Evolutionary conservation across 257 asterid species (phyloP), one percentile per base, ranked within the genome.

Genomic region (Echium plantagineum): DNA sequence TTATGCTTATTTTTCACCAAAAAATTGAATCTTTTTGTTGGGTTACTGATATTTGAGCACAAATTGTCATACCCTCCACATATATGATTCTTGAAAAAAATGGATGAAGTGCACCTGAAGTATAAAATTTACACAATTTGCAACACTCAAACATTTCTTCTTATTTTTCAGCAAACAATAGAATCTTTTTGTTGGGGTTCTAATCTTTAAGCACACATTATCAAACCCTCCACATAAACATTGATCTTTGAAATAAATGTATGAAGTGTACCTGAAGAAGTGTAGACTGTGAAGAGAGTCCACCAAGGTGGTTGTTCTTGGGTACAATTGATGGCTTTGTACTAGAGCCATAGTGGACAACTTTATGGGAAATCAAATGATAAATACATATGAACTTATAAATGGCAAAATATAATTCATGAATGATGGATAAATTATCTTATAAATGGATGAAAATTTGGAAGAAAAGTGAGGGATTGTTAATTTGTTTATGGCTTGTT

Each of bases 321-420:
- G 86, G 51, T 75, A 65, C 55, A 88, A 64, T 15, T 81, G 94
- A 64, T 71, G 76, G 76, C 70, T 72, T 48, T 84, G 83, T 71
- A 79, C 69, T 5, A 72, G 35, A 59, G 85, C 87, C 90, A 85
- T 87, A 31, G 58, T 76, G 75, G 59, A 57, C 3, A 26, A 52
- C 17, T 42, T 42, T 42, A 42, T 42, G 49, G 17, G 17, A 42
- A 42, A 42, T 42, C 49, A 10, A 42, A 42, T 42, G 9, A 19
- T 7, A 56, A 7, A 55, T 55, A 7, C 30, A 55, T 55, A 55
- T 24, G 15, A 6, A 55, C 10, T 35, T 35, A 35, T 35, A 1
- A 35, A 35, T 35, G 46, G 46, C 46, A 35, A 8, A n/a, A 7
- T 1, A 35, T 7, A 3, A 5, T 9, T 3, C 1, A 35, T 35